Evolutionary conservation across 179 eudicot species (phyloP), one percentile per base, ranked within the genome.

Genomic region (Actinidia arguta): DNA sequence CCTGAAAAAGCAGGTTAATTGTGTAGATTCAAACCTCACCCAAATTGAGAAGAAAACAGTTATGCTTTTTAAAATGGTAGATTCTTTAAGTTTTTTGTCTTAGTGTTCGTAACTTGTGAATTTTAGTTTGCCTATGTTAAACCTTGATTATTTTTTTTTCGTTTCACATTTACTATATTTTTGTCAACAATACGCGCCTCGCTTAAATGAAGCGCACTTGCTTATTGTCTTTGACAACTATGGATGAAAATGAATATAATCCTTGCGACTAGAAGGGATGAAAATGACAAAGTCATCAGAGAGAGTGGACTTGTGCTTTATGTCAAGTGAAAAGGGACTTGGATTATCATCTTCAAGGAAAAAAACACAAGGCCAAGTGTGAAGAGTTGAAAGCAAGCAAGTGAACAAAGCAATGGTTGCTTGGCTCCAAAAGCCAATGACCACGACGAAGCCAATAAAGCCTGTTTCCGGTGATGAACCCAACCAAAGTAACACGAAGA

Each of bases 241-340:
- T n/a, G n/a, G n/a, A n/a, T n/a, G n/a, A n/a, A n/a, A n/a, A n/a
- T n/a, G n/a, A n/a, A n/a, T n/a, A n/a, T n/a, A n/a, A n/a, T n/a
- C n/a, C n/a, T n/a, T n/a, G n/a, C n/a, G n/a, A n/a, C n/a, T n/a
- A n/a, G n/a, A n/a, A n/a, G n/a, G n/a, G 42, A 18, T 64, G 46
- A 16, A 27, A 44, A 63, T 16, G 48, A 47, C 46, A 62, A 78
- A 16, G 61, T 31, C 17, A 1, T 69, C 81, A 82, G 80, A 75
- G 14, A 66, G 80, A 76, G 44, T 82, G 84, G 81, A 56, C 84
- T 44, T 76, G 80, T 76, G 84, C 75, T 16, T 16, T 68, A 3
- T 76, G 84, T 69, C 80, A 76, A 48, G n/a, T 82, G 74, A 82
- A n/a, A 39, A 12, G 16, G 42, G 46, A 47, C 8, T 51, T 82